phyloP scores from a whole-genome alignment of 768 basidiomycete genomes.

The Punctularia strigosozonata region DNA sequence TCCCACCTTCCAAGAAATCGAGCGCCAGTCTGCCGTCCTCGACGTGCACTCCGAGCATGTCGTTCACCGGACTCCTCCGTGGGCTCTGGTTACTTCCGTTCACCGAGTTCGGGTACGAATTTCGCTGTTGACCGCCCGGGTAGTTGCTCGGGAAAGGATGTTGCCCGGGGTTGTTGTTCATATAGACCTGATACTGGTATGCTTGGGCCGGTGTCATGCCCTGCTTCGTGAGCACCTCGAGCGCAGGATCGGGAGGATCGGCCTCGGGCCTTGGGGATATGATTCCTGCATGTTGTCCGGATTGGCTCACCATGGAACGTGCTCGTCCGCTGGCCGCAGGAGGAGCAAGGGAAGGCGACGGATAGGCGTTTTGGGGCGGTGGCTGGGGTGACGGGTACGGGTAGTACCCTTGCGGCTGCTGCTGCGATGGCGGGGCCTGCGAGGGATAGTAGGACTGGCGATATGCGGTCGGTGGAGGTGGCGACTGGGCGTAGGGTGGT shows the following conservation, averaged over 20 bases:
- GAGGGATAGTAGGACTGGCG: conserved; percentile 29
- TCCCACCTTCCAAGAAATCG: conserved; percentile 30
- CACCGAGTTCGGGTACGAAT: too few species aligned
- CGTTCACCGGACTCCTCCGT: too few species aligned
- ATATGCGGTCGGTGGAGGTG: conserved; percentile 16
- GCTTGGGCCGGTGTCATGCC: conserved; percentile 70
- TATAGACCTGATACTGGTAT: conserved; percentile 67
- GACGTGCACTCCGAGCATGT: too few species aligned
- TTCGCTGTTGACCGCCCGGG: too few species aligned
- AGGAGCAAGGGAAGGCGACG: conserved; percentile 23
- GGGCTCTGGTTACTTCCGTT: too few species aligned
- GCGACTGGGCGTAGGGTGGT: conserved; percentile 12
- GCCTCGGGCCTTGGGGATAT: conserved; percentile 34
- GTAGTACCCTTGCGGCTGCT: conserved; percentile 13
- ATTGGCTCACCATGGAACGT: conserved; percentile 36
- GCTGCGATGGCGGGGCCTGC: conserved; percentile 14
- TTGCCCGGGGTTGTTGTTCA: conserved; percentile 27
- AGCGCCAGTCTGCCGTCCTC: conserved; percentile 48
- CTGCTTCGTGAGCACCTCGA: conserved; percentile 31
- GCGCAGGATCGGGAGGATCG: conserved; percentile 35
- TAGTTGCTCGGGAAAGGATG: too few species aligned
- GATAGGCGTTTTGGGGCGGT: conserved; percentile 20
- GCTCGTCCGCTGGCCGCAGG: conserved; percentile 32
- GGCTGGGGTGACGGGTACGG: conserved; percentile 12
- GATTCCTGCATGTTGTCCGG: conserved; percentile 28